Base-by-base conservation (phyloP, 139 green algal genomes). In the Axilococcus clingmanii region DNA sequence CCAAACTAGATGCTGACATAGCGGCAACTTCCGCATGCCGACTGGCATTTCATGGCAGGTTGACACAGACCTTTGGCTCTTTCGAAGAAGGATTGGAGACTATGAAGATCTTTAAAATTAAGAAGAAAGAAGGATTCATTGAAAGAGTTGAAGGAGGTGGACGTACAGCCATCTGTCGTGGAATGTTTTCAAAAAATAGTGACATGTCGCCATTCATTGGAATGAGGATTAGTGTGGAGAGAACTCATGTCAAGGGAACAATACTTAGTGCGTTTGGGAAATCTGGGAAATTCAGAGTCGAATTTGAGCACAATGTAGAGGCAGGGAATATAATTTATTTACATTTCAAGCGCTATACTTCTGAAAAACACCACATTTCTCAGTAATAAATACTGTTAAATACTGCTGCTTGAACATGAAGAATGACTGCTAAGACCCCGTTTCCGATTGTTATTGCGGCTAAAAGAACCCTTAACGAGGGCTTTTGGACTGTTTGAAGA, bases 161-260 rank as follows among this genome's bases (percentile, higher is more conserved):
- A 16, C 42, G 41, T 23, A 85, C 68, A 7, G 85, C 81, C 9
- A 75, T 97, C 20, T 84, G 84, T 51, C 71, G 71, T 23, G 72
- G 78, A 7, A 75, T 98, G 57, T 95, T 97, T 57, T 93, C 94
- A 55, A 94, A 92, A 53, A 90, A 97, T 23, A 94, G 82, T 7
- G 85, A 96, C 56, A 61, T 95, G 19, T 52, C 62, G 0, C 32
- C 72, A 7, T 98, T 97, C 32, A 30, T 72, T 34, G 77, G 77
- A 31, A 76, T 87, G 49, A 66, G 72, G 54, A 76, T 85, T 20
- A 42, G 22, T 50, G 80, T 82, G 16, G 51, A 40, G 2, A 79
- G 72, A 14, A 64, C 37, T 2, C 25, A 40, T 4, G 63, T 76
- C 35, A 50, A 56, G 20, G 84, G 84, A 27, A 61, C 44, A 4